Percentiles rank a stretch among this genome's conserved stretches.
phyloP scores from a whole-genome alignment of 805 yeast genomes.

The Komagataella kurtzmanii region DNA sequence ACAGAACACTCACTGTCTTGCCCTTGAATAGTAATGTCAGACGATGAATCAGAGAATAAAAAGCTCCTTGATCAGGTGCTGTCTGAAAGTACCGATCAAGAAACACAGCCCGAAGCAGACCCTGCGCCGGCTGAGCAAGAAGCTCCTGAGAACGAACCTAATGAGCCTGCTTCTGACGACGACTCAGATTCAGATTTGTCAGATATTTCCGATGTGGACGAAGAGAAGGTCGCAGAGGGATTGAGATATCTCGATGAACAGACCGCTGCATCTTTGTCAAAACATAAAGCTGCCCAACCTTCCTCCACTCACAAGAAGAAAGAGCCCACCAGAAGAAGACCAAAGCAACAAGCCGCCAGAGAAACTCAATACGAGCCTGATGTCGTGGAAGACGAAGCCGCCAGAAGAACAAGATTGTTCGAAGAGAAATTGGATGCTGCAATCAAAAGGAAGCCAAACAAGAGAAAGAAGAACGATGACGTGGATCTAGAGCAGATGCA shows the following conservation, averaged over 20 bases:
- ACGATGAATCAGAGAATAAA: not conserved
- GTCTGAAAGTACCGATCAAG: not conserved
- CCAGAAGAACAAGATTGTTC: conserved; percentile 48
- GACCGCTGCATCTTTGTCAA: conserved; percentile 7
- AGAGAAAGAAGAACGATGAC: conserved; percentile 64
- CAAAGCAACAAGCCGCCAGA: conserved; percentile 16
- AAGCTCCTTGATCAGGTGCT: not conserved
- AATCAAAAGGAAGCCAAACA: conserved; percentile 45
- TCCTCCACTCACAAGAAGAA: not conserved
- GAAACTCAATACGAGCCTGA: conserved; percentile 4
- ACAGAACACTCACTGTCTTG: not conserved
- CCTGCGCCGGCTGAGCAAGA: not conserved
- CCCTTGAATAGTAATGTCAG: not conserved
- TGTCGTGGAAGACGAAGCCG: conserved; percentile 4
- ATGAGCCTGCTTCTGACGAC: not conserved
- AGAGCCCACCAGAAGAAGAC: conserved; percentile 15
- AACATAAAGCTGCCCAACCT: conserved; percentile 4
- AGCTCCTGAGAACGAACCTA: not conserved
- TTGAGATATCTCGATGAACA: conserved; percentile 6
- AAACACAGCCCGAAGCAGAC: not conserved
- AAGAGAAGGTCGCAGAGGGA: conserved; percentile 15
- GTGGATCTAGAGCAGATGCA: conserved; percentile 92
- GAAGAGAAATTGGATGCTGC: conserved; percentile 77
- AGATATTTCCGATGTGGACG: conserved; percentile 24
- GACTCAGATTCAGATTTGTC: conserved; percentile 10